Base-by-base conservation (phyloP, 148 eudicot genomes). In the Mesembryanthemum crystallinum region DNA sequence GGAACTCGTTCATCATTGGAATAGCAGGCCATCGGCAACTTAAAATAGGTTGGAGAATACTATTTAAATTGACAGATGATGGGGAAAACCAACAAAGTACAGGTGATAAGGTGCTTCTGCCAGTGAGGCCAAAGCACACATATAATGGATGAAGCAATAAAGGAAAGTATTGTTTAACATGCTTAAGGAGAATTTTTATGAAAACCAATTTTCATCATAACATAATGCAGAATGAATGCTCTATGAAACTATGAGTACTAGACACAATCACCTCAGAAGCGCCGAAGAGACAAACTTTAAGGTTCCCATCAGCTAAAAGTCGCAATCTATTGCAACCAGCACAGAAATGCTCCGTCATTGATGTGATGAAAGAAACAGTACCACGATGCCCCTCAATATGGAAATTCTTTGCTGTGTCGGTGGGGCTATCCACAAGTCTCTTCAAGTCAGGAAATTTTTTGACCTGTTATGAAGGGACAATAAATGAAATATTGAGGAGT, bases 341-440 rank as follows among this genome's bases (percentile, higher is more conserved):
- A 83, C 98, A 94, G 63, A 94, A 94, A 77, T 94, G 98, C 84
- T 94, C 93, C 2, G 97, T 94, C 98, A 94, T 94, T 42, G 98
- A 94, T 74, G 98, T 94, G 71, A 94, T 94, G 69, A 94, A 94
- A 67, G 98, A 94, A 81, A 94, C 96, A 61, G 93, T 85, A 61
- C 98, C 98, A 29, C 67, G 77, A 83, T 92, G 93, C 54, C 96
- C 98, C 82, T 92, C 96, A 77, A 94, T 84, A 73, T 80, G 85
- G 82, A 88, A 94, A 80, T 92, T 94, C 88, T 92, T 94, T 75
- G 98, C 98, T 24, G 98, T 94, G 68, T 94, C 97, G 32, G 92
- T 83, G 57, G 93, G 91, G 76, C 88, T 87, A 84, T 92, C 93
- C 30, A 72, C 76, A 61, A 90, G 85, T 73, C 97, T 89, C 64